A percentile compares a stretch with the other conserved stretches of the same genome.
These are phyloP conservation scores for Penicillium sp. DNA, from an alignment of 2,329 filamentous ascomycete species.

Conservation along the genomic window DNA sequence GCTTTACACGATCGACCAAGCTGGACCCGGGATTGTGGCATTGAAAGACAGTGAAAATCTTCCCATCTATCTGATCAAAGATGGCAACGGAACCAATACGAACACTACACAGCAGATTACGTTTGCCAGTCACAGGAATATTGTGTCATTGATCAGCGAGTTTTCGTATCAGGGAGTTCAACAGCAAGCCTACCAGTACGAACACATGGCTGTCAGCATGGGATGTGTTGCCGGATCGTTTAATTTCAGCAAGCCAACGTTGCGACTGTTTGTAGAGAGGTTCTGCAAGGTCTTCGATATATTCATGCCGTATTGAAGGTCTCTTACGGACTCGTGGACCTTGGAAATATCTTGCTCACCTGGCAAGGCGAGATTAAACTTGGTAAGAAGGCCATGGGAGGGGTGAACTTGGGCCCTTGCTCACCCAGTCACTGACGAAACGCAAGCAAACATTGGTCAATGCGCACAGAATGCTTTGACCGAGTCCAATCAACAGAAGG, in stretches of 20 bases:
- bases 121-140: slow-evolving; percentile 1
- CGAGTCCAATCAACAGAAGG: background rate
- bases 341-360: slow-evolving; percentile 9
- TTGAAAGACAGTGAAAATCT: slow-evolving; percentile 4
- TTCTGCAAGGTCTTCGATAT: slow-evolving; percentile 7
- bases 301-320: slow-evolving; percentile 6
- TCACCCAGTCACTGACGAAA: background rate
- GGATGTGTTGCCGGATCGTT: slow-evolving; percentile 5
- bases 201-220: slow-evolving; percentile 8
- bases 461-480: background rate
- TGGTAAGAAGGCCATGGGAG: slow-evolving; percentile 3
- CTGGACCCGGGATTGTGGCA: slow-evolving; percentile 2
- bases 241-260: slow-evolving; percentile 10
- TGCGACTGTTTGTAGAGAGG: slow-evolving; percentile 11
- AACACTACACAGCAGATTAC: background rate
- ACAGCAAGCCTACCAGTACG: slow-evolving; percentile 8
- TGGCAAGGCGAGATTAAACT: slow-evolving; percentile 10
- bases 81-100: background rate
- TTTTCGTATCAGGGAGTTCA: background rate
- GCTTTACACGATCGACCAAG: slow-evolving; percentile 3
- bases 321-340: slow-evolving; percentile 1
- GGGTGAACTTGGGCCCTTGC: background rate
- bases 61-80: slow-evolving; percentile 4
- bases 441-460: background rate
- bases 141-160: background rate